Evolutionary conservation across 345 rosid genomes (phyloP).

Genomic region (Hibiscus trionum): DNA sequence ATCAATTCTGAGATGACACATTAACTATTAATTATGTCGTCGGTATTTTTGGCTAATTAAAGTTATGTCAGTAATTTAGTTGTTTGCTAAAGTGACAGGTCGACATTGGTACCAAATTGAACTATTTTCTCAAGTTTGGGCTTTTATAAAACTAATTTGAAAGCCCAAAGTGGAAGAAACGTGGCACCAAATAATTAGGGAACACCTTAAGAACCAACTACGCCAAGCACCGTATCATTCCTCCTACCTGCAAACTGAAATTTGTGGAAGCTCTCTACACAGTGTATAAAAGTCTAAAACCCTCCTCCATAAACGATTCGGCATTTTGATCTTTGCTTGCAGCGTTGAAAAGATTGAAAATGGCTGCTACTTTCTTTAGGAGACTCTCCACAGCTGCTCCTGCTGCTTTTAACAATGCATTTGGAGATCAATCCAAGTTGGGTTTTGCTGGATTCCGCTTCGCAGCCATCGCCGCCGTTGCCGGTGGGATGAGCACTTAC

Average conservation of each 20-base stretch:
- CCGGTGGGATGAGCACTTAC: conserved; percentile 72
- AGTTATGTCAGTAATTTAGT: no score
- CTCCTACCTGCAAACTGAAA: not conserved
- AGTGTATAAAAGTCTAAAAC: not conserved
- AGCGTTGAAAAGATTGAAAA: conserved; percentile 14
- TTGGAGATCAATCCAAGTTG: conserved; percentile 35
- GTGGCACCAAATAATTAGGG: not conserved
- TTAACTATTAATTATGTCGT: no score
- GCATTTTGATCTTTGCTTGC: conserved; percentile 4
- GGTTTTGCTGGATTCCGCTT: conserved; percentile 36
- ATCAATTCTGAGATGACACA: no score
- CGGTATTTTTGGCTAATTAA: no score
- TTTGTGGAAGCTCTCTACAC: not conserved
- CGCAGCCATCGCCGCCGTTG: conserved; percentile 68
- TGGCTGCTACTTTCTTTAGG: conserved; percentile 59
- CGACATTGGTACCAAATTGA: no score
- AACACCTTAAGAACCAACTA: not conserved
- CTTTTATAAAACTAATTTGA: not conserved
- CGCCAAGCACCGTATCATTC: not conserved
- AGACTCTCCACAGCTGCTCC: conserved; percentile 46
- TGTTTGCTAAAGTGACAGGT: no score
- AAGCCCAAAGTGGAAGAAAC: conserved; percentile 1
- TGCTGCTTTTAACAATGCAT: conserved; percentile 28
- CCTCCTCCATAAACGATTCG: not conserved
- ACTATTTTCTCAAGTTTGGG: not conserved